Percentiles rank a stretch among this genome's conserved stretches.
These are phyloP conservation scores for Elaeagnus macrophylla DNA, from an alignment of 306 rosid species.

Conservation along the genomic window DNA sequence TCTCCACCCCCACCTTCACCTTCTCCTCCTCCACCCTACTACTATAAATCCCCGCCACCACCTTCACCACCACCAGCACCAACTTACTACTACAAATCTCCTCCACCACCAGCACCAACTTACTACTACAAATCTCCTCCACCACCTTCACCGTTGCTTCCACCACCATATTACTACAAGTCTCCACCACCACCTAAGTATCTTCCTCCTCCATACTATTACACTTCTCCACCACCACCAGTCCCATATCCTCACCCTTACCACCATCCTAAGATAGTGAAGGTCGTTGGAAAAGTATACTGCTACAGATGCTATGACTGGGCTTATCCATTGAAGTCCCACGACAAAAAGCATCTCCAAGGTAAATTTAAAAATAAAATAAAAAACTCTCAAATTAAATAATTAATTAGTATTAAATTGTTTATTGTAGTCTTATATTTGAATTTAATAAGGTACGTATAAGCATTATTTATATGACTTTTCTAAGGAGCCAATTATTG, in stretches of 20 bases:
- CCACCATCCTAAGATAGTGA: constrained; percentile 53
- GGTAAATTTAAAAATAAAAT: too few relatives aligned
- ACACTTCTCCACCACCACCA: constrained; percentile 38
- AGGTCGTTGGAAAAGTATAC: constrained; percentile 90
- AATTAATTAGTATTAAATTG: too few relatives aligned
- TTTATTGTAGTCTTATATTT: too few relatives aligned
- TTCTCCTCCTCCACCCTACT: constrained; percentile 21
- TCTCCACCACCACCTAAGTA: constrained; percentile 43
- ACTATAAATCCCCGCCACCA: too few relatives aligned
- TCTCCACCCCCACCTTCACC: constrained; percentile 22
- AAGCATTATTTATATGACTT: too few relatives aligned
- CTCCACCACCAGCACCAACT: constrained; percentile 28
- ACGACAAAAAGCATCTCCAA: constrained; percentile 74
- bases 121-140: constrained; percentile 31
- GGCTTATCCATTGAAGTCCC: constrained; percentile 68
- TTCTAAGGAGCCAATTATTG: too few relatives aligned
- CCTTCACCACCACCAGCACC: constrained; percentile 27
- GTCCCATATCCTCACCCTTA: constrained; percentile 23
- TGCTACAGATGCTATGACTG: constrained; percentile 72
- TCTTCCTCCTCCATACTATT: constrained; percentile 18
- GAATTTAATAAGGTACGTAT: too few relatives aligned
- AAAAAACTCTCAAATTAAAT: too few relatives aligned
- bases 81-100: constrained; percentile 2
- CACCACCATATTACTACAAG: constrained; percentile 24
- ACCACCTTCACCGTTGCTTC: constrained; percentile 16